phyloP scores from a whole-genome alignment of 208 protist species.

The Trypanosoma avium region DNA sequence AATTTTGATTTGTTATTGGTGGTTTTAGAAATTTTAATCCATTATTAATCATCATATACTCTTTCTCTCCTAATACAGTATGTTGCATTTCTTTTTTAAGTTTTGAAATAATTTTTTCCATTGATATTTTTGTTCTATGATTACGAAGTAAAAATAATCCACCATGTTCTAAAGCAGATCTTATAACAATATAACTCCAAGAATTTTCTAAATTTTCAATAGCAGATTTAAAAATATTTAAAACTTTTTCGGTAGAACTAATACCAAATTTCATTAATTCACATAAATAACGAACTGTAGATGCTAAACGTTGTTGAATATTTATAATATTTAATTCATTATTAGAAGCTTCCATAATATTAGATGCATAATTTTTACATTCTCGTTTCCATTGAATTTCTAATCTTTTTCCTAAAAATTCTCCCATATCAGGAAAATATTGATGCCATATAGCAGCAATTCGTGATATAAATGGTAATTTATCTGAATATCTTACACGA shows the following conservation, averaged over 20 bases:
- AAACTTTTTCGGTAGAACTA: conserved; percentile 2
- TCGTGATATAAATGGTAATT: conserved; percentile 15
- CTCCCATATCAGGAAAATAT: conserved; percentile 25
- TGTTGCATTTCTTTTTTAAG: neutral
- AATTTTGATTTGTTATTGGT: neutral
- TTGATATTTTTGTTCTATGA: neutral
- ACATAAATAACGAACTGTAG: conserved; percentile 21
- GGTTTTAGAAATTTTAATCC: conserved; percentile 5
- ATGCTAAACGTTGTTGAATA: neutral
- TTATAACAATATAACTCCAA: conserved; percentile 1
- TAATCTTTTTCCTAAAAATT: conserved; percentile 2
- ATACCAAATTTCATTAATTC: conserved; percentile 28
- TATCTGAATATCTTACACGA: neutral
- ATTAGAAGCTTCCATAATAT: neutral
- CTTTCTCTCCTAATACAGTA: neutral
- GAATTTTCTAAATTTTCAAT: conserved; percentile 14
- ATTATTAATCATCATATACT: neutral
- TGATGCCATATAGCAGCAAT: conserved; percentile 19
- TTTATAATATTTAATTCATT: neutral
- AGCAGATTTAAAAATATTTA: neutral
- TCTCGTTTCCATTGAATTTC: conserved; percentile 15
- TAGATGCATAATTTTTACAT: neutral
- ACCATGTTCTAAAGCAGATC: conserved; percentile 8
- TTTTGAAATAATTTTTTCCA: conserved; percentile 13
- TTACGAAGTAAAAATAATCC: conserved; percentile 26